Evolutionary conservation across 2,329 filamentous ascomycete species (phyloP).

Genomic region (Zasmidium angulare): DNA sequence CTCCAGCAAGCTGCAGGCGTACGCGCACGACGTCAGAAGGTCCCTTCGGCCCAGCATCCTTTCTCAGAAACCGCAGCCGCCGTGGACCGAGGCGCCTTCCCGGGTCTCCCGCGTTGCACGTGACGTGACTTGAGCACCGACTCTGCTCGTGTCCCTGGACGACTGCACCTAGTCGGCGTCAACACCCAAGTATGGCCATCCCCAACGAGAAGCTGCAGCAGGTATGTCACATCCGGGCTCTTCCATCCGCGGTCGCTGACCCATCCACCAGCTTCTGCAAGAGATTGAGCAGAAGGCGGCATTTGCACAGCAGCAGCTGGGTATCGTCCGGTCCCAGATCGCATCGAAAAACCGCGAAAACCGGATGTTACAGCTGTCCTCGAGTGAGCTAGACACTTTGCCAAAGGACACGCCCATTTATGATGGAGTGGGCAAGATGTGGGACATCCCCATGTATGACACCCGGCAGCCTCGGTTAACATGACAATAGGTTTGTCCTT

Average conservation of each 20-base stretch:
- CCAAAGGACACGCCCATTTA: constrained; percentile 78
- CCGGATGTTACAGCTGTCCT: constrained; percentile 83
- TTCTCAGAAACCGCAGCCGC: no score
- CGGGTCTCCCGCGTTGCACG: neutral
- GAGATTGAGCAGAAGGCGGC: constrained; percentile 92
- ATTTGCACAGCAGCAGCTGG: constrained; percentile 88
- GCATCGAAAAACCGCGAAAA: constrained; percentile 82
- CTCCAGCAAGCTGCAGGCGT: neutral
- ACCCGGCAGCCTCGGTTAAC: constrained; percentile 16
- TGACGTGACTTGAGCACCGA: neutral
- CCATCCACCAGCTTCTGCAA: constrained; percentile 67
- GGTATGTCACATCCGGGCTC: constrained; percentile 51
- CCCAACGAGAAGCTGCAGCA: constrained; percentile 92
- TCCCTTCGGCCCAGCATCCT: no score
- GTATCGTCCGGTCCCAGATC: constrained; percentile 80
- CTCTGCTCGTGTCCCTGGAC: neutral
- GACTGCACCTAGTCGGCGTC: neutral
- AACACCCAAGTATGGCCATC: constrained; percentile 69
- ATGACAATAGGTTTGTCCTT: constrained; percentile 73
- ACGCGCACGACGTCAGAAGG: neutral
- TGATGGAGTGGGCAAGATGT: constrained; percentile 98
- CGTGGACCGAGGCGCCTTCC: neutral
- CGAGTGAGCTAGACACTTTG: constrained; percentile 76
- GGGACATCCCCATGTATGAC: constrained; percentile 21
- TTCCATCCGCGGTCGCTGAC: constrained; percentile 9